phyloP scores from a whole-genome alignment of 2,329 filamentous ascomycete genomes.

The Triangularia verruculosa region DNA sequence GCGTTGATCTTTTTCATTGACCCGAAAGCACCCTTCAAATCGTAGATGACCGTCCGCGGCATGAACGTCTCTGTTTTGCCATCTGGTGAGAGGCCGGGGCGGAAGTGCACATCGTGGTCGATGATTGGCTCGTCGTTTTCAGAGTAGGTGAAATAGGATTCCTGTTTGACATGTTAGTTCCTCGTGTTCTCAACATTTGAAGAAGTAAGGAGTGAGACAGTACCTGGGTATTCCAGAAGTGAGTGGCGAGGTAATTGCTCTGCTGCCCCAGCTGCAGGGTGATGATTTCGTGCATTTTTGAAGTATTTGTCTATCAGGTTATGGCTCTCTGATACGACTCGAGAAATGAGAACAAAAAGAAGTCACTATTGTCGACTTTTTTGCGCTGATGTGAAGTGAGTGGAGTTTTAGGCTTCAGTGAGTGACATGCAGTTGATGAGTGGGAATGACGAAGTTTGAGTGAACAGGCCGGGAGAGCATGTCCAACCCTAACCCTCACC shows the following conservation, averaged over 20 bases:
- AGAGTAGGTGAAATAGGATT: slow-evolving; percentile 94
- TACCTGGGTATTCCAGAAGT: slow-evolving; percentile 97
- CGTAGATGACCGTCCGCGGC: slow-evolving; percentile 88
- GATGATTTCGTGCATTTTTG: slow-evolving; percentile 84
- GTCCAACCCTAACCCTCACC: background rate
- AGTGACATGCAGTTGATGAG: background rate
- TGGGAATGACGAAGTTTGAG: background rate
- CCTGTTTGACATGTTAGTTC: slow-evolving; percentile 48
- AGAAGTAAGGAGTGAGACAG: slow-evolving; percentile 10
- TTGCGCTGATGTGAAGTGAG: background rate
- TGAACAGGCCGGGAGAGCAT: background rate
- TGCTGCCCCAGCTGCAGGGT: slow-evolving; percentile 90
- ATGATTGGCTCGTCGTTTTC: slow-evolving; percentile 59
- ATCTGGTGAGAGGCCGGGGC: slow-evolving; percentile 76
- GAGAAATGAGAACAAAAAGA: background rate
- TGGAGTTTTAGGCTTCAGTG: background rate
- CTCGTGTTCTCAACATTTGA: background rate
- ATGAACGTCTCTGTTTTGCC: slow-evolving; percentile 82
- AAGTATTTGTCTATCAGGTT: background rate
- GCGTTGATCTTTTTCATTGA: slow-evolving; percentile 84
- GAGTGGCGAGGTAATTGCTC: slow-evolving; percentile 89
- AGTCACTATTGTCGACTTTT: background rate
- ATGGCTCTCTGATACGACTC: slow-evolving; percentile 20
- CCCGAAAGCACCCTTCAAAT: slow-evolving; percentile 91
- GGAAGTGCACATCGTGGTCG: slow-evolving; percentile 85